These are phyloP conservation scores for Acer saccharum DNA, from an alignment of 345 rosid genomes.

Conservation along the genomic window DNA sequence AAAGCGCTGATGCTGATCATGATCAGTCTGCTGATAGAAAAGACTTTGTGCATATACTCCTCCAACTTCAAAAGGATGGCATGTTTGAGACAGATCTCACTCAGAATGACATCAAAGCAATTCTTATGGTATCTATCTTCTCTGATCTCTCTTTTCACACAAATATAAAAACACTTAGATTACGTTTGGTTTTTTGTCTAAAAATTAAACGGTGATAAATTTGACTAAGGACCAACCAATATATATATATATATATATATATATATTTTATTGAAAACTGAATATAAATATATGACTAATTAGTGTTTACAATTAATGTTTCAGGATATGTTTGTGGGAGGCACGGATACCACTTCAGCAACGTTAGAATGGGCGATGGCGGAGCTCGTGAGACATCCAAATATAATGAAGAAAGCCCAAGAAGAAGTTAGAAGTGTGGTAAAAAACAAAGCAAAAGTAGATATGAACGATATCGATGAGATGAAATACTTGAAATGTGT, in stretches of 20 bases:
- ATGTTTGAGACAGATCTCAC: not conserved
- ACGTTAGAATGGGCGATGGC: slow-evolving; percentile 12
- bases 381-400: slow-evolving; percentile 5
- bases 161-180: not conserved
- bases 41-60: not conserved
- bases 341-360: not conserved
- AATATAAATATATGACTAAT: too few relatives aligned
- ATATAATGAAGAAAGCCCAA: slow-evolving; percentile 7
- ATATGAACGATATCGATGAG: not conserved
- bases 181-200: too few relatives aligned
- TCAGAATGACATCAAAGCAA: not conserved
- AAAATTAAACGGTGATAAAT: too few relatives aligned
- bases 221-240: too few relatives aligned
- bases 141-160: not conserved
- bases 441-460: not conserved
- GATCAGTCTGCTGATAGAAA: not conserved
- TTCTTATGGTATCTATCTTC: not conserved
- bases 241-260: too few relatives aligned
- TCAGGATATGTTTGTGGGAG: slow-evolving; percentile 14
- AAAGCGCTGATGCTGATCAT: not conserved
- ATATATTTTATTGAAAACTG: too few relatives aligned
- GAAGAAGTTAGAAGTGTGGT: slow-evolving; percentile 13
- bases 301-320: too few relatives aligned
- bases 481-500: slow-evolving; percentile 1
- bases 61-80: not conserved